Evolutionary conservation across 768 basidiomycete genomes (phyloP).

Genomic region (Cystobasidium tubakii): DNA sequence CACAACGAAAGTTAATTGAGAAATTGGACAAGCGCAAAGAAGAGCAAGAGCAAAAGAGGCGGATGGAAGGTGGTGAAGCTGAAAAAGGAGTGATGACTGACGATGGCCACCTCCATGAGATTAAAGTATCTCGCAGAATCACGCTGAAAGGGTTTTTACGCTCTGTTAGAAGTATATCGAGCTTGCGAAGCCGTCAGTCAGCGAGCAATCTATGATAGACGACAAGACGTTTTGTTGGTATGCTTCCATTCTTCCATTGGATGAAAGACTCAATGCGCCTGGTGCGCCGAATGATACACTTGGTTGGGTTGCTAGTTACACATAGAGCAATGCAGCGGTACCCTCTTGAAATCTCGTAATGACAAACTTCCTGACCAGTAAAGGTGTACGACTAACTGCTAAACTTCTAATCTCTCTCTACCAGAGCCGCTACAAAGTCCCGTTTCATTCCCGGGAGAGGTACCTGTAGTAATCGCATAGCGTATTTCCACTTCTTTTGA

Average conservation of each 20-base stretch:
- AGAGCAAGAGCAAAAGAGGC: background rate
- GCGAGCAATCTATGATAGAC: too few relatives aligned
- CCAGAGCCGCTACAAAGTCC: constrained; percentile 43
- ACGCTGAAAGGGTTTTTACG: background rate
- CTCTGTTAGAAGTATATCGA: background rate
- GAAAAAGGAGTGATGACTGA: background rate
- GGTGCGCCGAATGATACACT: too few relatives aligned
- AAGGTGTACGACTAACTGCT: too few relatives aligned
- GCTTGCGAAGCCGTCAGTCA: too few relatives aligned
- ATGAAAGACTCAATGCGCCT: too few relatives aligned
- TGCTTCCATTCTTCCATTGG: too few relatives aligned
- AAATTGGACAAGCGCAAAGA: constrained; percentile 11
- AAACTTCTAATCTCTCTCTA: constrained; percentile 30
- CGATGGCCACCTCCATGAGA: background rate
- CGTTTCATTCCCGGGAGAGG: constrained; percentile 32
- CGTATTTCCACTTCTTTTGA: constrained; percentile 42
- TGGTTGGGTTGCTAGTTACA: too few relatives aligned
- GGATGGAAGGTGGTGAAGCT: background rate
- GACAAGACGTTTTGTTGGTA: too few relatives aligned
- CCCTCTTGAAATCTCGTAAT: too few relatives aligned
- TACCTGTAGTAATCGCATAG: constrained; percentile 42
- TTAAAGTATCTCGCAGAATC: background rate
- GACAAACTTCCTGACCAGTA: too few relatives aligned
- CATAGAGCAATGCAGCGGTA: too few relatives aligned
- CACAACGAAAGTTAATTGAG: background rate